Evolutionary conservation across 352 stramenopile genomes (phyloP), one percentile per base, ranked within the genome.

Genomic region (Globisporangium iwayamae): DNA sequence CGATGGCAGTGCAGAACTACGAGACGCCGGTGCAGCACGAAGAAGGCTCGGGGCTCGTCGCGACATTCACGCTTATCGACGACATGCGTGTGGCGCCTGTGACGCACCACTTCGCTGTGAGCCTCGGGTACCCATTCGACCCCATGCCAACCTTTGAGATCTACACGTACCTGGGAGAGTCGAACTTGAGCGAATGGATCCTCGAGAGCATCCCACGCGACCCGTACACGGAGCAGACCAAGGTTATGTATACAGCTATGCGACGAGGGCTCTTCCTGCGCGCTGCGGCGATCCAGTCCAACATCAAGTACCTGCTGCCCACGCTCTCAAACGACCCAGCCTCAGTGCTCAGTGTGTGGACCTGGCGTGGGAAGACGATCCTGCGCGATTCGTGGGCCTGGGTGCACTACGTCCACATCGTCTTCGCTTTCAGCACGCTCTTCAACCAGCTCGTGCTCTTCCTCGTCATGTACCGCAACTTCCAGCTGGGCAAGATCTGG

Each of bases 251-350:
- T 4, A 74, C 76, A 7, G 62, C 74, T n/a, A 57, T 65, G 30
- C 67, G 67, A n/a, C 68, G 66, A 0, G 78, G 78, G 0, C 79
- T 84, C 56, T 81, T 74, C 22, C 56, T 75, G 34, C 18, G 66
- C 2, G 55, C 64, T 3, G 41, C 61, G 14, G 56, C 69, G 1
- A 62, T 72, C n/a, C 75, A 84, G 39, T 72, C 71, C 0, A 84
- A 84, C 46, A 57, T 76, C 14, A 69, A 74, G 50, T 67, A 63
- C 10, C n/a, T 50, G 50, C 55, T 56, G 28, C 73, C 70, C 65
- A 51, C n/a, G 20, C 34, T 81, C 1, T 58, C 70, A 3, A 56
- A 72, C 18, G 54, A 48, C 4, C 69, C 73, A 2, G 13, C 51
- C 11, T 22, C 16, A 0, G 57, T 68, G 8, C 38, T 84, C n/a